Evolutionary conservation across 1,139 yeast genomes (phyloP), one percentile per base, ranked within the genome.

Genomic region (Arxiozyma telluris): DNA sequence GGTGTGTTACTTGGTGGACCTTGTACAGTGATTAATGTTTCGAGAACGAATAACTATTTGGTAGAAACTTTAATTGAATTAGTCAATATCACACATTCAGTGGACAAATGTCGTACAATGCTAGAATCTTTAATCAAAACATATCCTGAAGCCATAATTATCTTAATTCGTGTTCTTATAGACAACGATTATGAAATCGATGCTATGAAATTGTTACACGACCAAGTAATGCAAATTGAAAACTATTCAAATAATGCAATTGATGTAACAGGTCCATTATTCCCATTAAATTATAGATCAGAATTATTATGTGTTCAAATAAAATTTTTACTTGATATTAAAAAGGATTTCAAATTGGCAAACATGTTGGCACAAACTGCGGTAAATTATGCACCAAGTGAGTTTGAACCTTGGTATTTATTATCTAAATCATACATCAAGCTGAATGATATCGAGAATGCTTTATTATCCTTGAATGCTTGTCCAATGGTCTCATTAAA

Each of bases 401-500:
- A 93, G 69, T 93, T 89, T 70, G 78, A 78, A 61, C 80, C 96
- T n/a, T 93, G 99, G 99, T 82, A 87, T 17, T 75, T 79, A 54
- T 73, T 94, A 55, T 90, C 91, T 3, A 78, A 80, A 61, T 84
- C 85, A 1, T 89, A 93, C 67, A 83, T 93, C 49, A 80, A 82
- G 56, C 72, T 79, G 58, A 88, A 84, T 53, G 94, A 93, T 68
- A 86, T 83, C 65, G 93, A 87, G 64, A 84, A 85, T 66, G 96
- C 98, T 0, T 76, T 94, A 55, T 72, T 91, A 56, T 84, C 96
- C 0, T 76, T 93, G 61, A 93, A 93, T 67, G 87, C 97, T 3
- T 87, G 97, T 63, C 98, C 98, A 20, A 90, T 93, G 96, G 86
- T 91, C 61, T 81, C 94, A 1, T 82, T 83, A 61, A 84, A 82